These are phyloP conservation scores for Amanita pallidorosea DNA, from an alignment of 768 basidiomycete species.

Conservation along the genomic window DNA sequence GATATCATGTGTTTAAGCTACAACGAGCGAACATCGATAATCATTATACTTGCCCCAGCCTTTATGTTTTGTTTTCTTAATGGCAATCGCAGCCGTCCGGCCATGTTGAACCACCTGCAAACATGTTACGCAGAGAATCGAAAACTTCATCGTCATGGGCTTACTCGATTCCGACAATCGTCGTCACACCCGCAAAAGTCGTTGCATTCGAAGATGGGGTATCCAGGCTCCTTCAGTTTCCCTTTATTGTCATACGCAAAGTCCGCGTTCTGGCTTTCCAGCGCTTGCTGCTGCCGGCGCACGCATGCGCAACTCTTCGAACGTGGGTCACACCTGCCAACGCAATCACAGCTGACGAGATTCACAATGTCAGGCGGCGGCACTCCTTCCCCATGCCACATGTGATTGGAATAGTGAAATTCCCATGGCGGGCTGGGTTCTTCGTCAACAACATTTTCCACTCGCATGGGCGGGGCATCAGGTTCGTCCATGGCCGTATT, in stretches of 20 bases:
- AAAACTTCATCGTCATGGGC: not conserved
- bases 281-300: constrained; percentile 37
- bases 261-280: constrained; percentile 25
- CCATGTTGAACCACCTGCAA: constrained; percentile 80
- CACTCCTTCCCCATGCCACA: constrained; percentile 65
- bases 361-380: constrained; percentile 49
- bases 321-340: constrained; percentile 65
- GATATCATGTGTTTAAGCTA: not conserved
- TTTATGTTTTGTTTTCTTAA: constrained; percentile 64
- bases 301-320: constrained; percentile 67
- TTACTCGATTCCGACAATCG: constrained; percentile 62
- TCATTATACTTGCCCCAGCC: constrained; percentile 63
- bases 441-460: constrained; percentile 58
- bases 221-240: constrained; percentile 33
- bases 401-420: constrained; percentile 76
- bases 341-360: constrained; percentile 63
- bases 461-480: constrained; percentile 52
- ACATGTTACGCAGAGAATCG: not conserved
- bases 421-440: constrained; percentile 75
- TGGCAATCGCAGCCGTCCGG: constrained; percentile 46
- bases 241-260: constrained; percentile 66
- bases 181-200: constrained; percentile 71
- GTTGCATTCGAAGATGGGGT: constrained; percentile 83
- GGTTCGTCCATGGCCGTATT: constrained; percentile 61
- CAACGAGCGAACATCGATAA: not conserved